Percentiles rank a stretch among this genome's conserved stretches.
Evolutionary conservation across 495 filamentous ascomycete genomes (phyloP).

Genomic region (Saxispiralis lemnorum): DNA sequence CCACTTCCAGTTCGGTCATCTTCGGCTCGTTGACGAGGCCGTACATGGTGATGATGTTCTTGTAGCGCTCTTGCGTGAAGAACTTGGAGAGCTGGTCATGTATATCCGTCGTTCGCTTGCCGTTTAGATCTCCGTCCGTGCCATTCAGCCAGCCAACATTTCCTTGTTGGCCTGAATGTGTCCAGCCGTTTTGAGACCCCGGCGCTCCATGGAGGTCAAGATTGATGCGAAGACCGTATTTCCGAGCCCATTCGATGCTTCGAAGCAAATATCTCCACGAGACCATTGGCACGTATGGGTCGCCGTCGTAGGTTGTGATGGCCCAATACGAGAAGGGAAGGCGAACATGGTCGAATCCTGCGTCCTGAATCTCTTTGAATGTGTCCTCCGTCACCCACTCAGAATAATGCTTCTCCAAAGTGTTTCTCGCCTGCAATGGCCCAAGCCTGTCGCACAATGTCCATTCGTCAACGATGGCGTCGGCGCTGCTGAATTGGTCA

Average conservation of each 20-base stretch:
- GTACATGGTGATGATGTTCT: slow-evolving; percentile 28
- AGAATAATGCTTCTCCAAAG: slow-evolving; percentile 78
- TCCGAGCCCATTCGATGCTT: slow-evolving; percentile 81
- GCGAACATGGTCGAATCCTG: slow-evolving; percentile 88
- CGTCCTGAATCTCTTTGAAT: slow-evolving; percentile 66
- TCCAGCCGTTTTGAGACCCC: slow-evolving; percentile 68
- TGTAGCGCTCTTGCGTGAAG: slow-evolving; percentile 28
- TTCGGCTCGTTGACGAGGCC: slow-evolving; percentile 29
- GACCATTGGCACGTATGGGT: slow-evolving; percentile 74
- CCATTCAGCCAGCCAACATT: slow-evolving; percentile 34
- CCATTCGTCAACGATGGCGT: slow-evolving; percentile 73
- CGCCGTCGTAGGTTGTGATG: slow-evolving; percentile 63
- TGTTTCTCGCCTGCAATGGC: slow-evolving; percentile 34
- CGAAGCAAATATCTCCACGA: slow-evolving; percentile 90
- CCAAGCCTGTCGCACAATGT: slow-evolving; percentile 59
- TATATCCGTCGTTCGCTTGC: slow-evolving; percentile 25
- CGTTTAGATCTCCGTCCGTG: slow-evolving; percentile 26
- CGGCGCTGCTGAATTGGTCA: slow-evolving; percentile 37
- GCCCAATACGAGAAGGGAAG: slow-evolving; percentile 96
- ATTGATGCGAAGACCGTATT: slow-evolving; percentile 84
- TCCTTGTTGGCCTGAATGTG: slow-evolving; percentile 55
- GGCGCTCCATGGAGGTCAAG: slow-evolving; percentile 79
- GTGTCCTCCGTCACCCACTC: slow-evolving; percentile 68
- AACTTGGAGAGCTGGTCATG: slow-evolving; percentile 26
- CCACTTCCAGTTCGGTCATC: slow-evolving; percentile 28